Percentiles rank a stretch among this genome's conserved stretches.
phyloP scores from a whole-genome alignment of 129 eudicot genomes.

The Artemisia tridentata region DNA sequence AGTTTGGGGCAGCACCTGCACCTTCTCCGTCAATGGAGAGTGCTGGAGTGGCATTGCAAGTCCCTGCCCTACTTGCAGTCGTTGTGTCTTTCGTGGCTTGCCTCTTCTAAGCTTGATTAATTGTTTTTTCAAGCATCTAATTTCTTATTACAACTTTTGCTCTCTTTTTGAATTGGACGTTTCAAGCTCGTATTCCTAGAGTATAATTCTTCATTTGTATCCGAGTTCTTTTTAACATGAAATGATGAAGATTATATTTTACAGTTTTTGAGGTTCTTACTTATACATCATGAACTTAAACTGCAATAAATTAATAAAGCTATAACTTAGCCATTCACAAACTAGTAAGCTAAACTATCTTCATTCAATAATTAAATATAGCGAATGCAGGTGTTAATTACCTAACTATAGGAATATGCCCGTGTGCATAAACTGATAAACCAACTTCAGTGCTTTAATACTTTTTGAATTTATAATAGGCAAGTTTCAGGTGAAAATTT shows the following conservation, averaged over 20 bases:
- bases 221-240: slow-evolving; percentile 1
- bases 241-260: slow-evolving; percentile 18
- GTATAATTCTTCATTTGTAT: slow-evolving; percentile 11
- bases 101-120: slow-evolving; percentile 23
- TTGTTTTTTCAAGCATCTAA: neutral
- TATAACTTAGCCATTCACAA: neutral
- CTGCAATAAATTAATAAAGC: neutral
- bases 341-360: neutral
- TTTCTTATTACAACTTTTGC: neutral
- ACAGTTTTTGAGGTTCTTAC: neutral
- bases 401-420: neutral
- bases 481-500: no score
- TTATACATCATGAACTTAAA: neutral
- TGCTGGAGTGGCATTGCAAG: slow-evolving; percentile 30
- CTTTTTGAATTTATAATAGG: no score
- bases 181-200: slow-evolving; percentile 16
- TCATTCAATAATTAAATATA: neutral
- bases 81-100: slow-evolving; percentile 35
- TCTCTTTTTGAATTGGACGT: neutral
- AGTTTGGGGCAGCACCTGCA: slow-evolving; percentile 38
- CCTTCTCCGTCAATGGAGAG: slow-evolving; percentile 55
- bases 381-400: neutral
- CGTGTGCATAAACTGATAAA: neutral
- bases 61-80: slow-evolving; percentile 34
- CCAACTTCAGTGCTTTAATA: no score